Percentiles rank a stretch among this genome's conserved stretches.
These are phyloP conservation scores for Tuber melanosporum DNA, from an alignment of 495 filamentous ascomycete species.

Conservation along the genomic window DNA sequence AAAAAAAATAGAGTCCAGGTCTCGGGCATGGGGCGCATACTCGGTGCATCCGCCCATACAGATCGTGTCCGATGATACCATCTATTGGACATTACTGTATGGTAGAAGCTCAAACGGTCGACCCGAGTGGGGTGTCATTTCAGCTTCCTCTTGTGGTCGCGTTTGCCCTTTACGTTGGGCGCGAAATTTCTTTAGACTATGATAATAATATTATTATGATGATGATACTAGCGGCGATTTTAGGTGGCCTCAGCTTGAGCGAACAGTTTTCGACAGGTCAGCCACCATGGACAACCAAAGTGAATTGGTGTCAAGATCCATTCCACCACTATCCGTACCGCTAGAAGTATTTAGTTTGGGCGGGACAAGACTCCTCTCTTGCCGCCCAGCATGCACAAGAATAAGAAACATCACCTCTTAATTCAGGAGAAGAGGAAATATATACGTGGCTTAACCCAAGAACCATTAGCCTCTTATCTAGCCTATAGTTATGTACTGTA, in stretches of 20 bases:
- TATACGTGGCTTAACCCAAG: not conserved
- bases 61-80: no score
- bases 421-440: not conserved
- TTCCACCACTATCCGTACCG: not conserved
- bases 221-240: not conserved
- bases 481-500: not conserved
- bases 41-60: no score
- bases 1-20: no score
- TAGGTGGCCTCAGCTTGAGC: not conserved
- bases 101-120: no score
- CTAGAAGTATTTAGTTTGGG: not conserved
- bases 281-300: not conserved
- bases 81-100: no score
- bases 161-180: no score
- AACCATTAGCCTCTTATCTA: not conserved
- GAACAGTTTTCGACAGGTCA: not conserved
- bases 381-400: not conserved
- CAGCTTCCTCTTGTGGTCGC: no score
- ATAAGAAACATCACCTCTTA: not conserved
- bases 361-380: not conserved
- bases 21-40: no score
- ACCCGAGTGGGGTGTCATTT: no score
- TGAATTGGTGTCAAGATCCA: not conserved
- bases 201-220: no score
- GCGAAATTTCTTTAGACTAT: no score